Base-by-base conservation (phyloP, 345 rosid species). In the Anastatica hierochuntica region DNA sequence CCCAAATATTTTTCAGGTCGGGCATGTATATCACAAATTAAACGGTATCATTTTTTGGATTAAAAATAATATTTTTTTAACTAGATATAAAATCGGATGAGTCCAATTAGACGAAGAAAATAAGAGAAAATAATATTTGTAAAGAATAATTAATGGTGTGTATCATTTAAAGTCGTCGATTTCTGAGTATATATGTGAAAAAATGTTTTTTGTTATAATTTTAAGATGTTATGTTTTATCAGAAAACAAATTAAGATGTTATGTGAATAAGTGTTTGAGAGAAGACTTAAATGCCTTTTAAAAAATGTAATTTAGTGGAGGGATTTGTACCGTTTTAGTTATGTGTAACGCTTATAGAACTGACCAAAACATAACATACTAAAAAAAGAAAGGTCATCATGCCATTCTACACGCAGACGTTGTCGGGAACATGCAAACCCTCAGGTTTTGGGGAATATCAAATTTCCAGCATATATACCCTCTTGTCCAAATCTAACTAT, bases 401-500 rank as follows among this genome's bases (percentile, higher is more conserved):
- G 12, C 78, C 78, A 74, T 76, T 77, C 81, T 59, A 70, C 79
- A 65, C 70, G 75, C 80, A 72, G 69, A 79, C 79, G 56, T 53
- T 79, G 86, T 84, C 79, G 86, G 94, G 86, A 84, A 79, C 94
- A 79, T 76, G 89, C 84, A 79, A 79, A 71, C 68, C 74, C 72
- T 81, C 78, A 69, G 86, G 40, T 79, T 76, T 72, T 63, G 74
- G 83, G 79, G 63, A 76, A 80, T 52, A 52, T 61, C 66, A 68
- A 69, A 76, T 52, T 52, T 52, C 41, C 43, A 58, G 45, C 64
- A 30, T 58, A 66, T 58, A 51, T 44, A 58, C 60, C 42, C 54
- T 44, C 64, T 43, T 49, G 58, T 51, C 54, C 53, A 43, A 50
- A 66, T 58, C 48, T 5, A 49, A 58, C 64, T 51, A 50, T 51